Percentiles rank a stretch among this genome's conserved stretches.
Conservation (phyloP, 192 early-diverging fungal species). For the Funneliformis geosporum region DNA sequence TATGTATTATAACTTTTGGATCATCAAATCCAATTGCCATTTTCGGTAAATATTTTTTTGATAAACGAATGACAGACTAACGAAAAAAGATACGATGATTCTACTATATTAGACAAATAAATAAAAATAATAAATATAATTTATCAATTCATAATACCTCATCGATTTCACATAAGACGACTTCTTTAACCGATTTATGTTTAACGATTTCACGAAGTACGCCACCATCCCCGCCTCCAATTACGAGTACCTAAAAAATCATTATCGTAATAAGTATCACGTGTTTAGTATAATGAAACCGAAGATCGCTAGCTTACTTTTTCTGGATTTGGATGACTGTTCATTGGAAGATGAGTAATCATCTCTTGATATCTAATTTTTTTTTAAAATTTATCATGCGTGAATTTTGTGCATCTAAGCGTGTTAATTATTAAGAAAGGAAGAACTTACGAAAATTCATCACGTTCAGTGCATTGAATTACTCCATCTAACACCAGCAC, state of each 20-base stretch:
- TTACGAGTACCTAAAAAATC: conserved; percentile 79
- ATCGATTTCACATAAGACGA: conserved; percentile 96
- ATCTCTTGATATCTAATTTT: conserved; percentile 91
- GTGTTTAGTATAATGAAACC: background rate
- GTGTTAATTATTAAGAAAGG: background rate
- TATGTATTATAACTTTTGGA: conserved; percentile 91
- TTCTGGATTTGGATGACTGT: conserved; percentile 91
- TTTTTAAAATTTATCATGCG: background rate
- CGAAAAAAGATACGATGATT: background rate
- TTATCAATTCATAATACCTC: conserved; percentile 49
- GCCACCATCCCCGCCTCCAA: conserved; percentile 99
- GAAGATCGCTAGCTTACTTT: conserved; percentile 52
- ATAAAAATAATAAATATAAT: background rate
- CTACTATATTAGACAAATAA: background rate
- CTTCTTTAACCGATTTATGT: conserved; percentile 90
- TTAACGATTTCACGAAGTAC: conserved; percentile 98
- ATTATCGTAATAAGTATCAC: background rate
- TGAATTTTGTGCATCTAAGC: background rate
- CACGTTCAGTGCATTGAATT: conserved; percentile 97
- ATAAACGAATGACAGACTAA: conserved; percentile 79
- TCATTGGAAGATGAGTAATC: conserved; percentile 97
- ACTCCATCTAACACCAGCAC: conserved; percentile 97
- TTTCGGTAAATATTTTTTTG: conserved; percentile 90
- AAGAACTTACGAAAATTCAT: conserved; percentile 88
- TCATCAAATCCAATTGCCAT: conserved; percentile 94